phyloP scores from a whole-genome alignment of 495 filamentous ascomycete genomes.

The Aspergillus asperescens region DNA sequence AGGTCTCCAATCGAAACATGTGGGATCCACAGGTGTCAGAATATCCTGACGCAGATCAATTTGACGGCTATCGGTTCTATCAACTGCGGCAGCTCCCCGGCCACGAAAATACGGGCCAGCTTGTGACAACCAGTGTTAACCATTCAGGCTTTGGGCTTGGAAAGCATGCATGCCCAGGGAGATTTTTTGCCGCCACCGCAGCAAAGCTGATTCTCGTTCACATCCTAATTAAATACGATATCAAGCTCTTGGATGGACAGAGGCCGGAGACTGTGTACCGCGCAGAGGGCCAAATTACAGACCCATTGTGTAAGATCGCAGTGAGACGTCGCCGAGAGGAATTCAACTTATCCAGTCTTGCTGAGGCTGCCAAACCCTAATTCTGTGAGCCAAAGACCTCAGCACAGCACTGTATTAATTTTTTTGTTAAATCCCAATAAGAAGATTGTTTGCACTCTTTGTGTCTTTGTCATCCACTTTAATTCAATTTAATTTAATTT shows the following conservation, averaged over 20 bases:
- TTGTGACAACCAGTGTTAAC: slow-evolving; percentile 32
- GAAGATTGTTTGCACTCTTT: too few species aligned
- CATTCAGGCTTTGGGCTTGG: slow-evolving; percentile 43
- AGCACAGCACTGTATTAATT: too few species aligned
- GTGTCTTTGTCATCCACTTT: too few species aligned
- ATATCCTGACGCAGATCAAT: slow-evolving; percentile 32
- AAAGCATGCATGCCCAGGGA: slow-evolving; percentile 46
- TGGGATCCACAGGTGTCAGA: slow-evolving; percentile 28
- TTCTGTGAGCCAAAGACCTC: too few species aligned
- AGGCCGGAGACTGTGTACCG: neutral
- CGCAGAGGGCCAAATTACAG: neutral
- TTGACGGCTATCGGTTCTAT: slow-evolving; percentile 37
- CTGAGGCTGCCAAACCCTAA: too few species aligned
- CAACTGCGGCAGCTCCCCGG: slow-evolving; percentile 28
- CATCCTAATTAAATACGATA: slow-evolving; percentile 37
- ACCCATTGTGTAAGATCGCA: neutral
- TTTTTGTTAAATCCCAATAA: too few species aligned
- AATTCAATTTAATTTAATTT: too few species aligned
- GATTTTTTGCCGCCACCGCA: neutral
- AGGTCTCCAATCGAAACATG: slow-evolving; percentile 24
- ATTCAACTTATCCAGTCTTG: neutral
- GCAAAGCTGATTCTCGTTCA: slow-evolving; percentile 25
- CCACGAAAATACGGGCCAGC: slow-evolving; percentile 29
- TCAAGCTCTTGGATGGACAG: slow-evolving; percentile 1
- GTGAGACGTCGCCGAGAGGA: neutral